Evolutionary conservation across 1,284 basidiomycete species (phyloP).

Genomic region (Fomitiporia mediterranea): DNA sequence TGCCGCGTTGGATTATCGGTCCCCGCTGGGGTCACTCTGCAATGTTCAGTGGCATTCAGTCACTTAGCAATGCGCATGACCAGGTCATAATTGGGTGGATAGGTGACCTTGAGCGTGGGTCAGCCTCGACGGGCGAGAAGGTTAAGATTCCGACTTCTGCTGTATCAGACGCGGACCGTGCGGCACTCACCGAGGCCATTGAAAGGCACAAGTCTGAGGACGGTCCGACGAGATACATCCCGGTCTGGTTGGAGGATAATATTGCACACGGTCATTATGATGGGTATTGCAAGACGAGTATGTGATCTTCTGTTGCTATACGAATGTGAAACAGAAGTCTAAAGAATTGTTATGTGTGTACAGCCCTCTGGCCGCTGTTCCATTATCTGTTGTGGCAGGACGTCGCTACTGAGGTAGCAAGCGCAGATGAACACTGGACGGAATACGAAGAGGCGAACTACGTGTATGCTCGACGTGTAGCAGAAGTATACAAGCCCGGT

Average conservation of each 20-base stretch:
- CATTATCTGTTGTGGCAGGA: conserved; percentile 99
- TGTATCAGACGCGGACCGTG: conserved; percentile 56
- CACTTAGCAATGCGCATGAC: conserved; percentile 77
- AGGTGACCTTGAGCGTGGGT: conserved; percentile 67
- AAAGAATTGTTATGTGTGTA: background rate
- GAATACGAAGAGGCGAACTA: conserved; percentile 84
- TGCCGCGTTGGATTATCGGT: conserved; percentile 69
- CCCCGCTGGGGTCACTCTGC: conserved; percentile 90
- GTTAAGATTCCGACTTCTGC: conserved; percentile 45
- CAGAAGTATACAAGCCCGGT: conserved; percentile 76
- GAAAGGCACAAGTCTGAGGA: conserved; percentile 27
- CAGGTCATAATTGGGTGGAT: conserved; percentile 94
- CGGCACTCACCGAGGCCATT: conserved; percentile 58
- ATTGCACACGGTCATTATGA: conserved; percentile 93
- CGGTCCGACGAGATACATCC: conserved; percentile 57
- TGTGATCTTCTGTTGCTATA: conserved; percentile 30
- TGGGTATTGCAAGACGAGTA: conserved; percentile 97
- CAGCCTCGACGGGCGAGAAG: conserved; percentile 26
- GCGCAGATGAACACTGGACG: conserved; percentile 82
- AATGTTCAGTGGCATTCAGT: conserved; percentile 91
- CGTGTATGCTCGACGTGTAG: conserved; percentile 79
- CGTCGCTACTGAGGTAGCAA: conserved; percentile 74
- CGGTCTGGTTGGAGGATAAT: conserved; percentile 90
- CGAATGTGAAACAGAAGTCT: too few relatives aligned
- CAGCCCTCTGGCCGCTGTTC: conserved; percentile 93